Base-by-base conservation (phyloP, 192 early-diverging fungal genomes). In the Coemansia sp. region DNA sequence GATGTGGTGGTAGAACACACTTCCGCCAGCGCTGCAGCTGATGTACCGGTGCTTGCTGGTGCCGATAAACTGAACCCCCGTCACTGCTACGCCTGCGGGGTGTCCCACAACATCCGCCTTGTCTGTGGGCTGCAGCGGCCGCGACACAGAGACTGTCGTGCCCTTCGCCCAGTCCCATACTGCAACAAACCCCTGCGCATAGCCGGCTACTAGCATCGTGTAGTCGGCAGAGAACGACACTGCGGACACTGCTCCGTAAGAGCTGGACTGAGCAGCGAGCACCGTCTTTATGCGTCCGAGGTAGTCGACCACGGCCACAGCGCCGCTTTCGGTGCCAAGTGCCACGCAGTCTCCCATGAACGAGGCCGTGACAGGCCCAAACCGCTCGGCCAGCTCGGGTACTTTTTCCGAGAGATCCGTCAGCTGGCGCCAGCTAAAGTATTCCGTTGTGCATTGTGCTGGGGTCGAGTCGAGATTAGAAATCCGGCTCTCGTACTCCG, bases 121-220 rank as follows among this genome's bases (percentile, higher is more conserved):
- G 55, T 75, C 66, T 27, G 49, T 39, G 39, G 60, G 40, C 57
- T 68, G 64, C 27, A 50, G 24, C 6, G 72, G 65, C 4, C 61
- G 52, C 25, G 72, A 55, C 19, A 68, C 62, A 3, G 66, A 53
- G 9, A 60, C 55, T 0, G 64, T 60, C 3, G 58, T 50, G 47
- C 62, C 57, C 37, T 64, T 64, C 9, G 28, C 43, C 72, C 66
- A 69, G 62, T 76, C 72, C 72, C 72, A 76, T 34, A 76, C 60
- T 15, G 59, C 58, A 1, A 76, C 66, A 26, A 59, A 64, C 8
- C 72, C 72, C 33, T 49, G 53, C 15, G 66, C 39, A 28, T 69
- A 65, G 13, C 72, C 72, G 8, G 51, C 72, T 28, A 57, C 49
- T n/a, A 76, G 46, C 39, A 41, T 51, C 14, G 45, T 30, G 22